phyloP scores from a whole-genome alignment of 306 rosid genomes.

The Cicer bijugum region DNA sequence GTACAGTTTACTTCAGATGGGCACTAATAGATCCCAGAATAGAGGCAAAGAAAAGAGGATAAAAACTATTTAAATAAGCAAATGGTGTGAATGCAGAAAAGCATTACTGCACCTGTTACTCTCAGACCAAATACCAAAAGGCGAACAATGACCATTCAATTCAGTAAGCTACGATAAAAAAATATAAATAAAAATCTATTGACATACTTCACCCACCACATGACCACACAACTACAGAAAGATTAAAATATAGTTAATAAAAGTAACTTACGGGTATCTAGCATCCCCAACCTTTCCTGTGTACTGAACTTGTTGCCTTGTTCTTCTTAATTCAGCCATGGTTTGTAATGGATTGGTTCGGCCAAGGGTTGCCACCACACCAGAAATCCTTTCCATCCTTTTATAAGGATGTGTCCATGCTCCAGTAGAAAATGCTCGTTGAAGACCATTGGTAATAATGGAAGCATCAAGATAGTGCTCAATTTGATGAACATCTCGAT shows the following conservation, averaged over 20 bases:
- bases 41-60: background rate
- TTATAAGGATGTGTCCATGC: slow-evolving; percentile 97
- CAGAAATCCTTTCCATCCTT: slow-evolving; percentile 86
- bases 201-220: background rate
- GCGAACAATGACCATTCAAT: background rate
- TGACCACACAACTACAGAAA: slow-evolving; percentile 2
- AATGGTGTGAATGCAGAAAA: slow-evolving; percentile 10
- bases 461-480: slow-evolving; percentile 94
- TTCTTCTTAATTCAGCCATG: slow-evolving; percentile 80
- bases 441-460: slow-evolving; percentile 87
- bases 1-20: background rate
- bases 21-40: background rate
- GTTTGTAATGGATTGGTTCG: slow-evolving; percentile 93
- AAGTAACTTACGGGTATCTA: slow-evolving; percentile 90
- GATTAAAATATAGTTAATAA: slow-evolving; percentile 35
- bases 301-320: slow-evolving; percentile 94
- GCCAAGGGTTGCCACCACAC: slow-evolving; percentile 87
- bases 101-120: background rate
- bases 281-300: slow-evolving; percentile 98
- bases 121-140: background rate
- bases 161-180: slow-evolving; percentile 12
- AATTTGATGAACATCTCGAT: slow-evolving; percentile 63
- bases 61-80: no score
- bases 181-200: slow-evolving; percentile 5
- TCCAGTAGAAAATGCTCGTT: slow-evolving; percentile 96